Evolutionary conservation across 129 eudicot species (phyloP).

Genomic region (Arctium lappa): DNA sequence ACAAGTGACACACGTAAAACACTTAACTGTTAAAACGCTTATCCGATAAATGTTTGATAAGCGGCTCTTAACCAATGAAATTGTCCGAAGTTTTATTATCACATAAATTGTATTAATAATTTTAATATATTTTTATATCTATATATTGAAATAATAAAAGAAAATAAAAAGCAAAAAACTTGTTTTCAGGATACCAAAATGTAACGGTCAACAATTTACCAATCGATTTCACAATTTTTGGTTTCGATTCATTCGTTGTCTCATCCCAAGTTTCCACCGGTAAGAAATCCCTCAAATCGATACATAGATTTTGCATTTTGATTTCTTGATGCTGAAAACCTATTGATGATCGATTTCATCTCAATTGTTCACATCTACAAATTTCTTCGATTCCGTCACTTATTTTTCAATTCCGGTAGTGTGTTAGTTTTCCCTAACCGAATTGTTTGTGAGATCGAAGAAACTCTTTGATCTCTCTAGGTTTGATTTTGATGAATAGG

Average conservation of each 20-base stretch:
- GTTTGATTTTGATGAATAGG: neutral
- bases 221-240: neutral
- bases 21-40: no score
- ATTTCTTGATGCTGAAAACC: neutral
- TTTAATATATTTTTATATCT: no score
- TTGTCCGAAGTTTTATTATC: no score
- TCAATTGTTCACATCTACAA: neutral
- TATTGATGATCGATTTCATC: neutral
- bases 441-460: constrained; percentile 3
- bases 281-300: neutral
- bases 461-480: neutral
- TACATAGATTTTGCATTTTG: constrained; percentile 1
- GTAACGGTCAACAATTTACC: neutral
- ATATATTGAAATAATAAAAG: no score
- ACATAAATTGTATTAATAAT: no score
- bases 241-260: constrained; percentile 19
- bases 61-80: no score
- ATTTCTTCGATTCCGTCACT: neutral
- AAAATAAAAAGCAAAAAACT: neutral
- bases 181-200: neutral
- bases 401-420: neutral
- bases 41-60: no score
- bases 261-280: neutral
- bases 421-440: neutral
- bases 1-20: no score